Conservation (phyloP, 768 basidiomycete species). For the Leccinum truebloodii region DNA sequence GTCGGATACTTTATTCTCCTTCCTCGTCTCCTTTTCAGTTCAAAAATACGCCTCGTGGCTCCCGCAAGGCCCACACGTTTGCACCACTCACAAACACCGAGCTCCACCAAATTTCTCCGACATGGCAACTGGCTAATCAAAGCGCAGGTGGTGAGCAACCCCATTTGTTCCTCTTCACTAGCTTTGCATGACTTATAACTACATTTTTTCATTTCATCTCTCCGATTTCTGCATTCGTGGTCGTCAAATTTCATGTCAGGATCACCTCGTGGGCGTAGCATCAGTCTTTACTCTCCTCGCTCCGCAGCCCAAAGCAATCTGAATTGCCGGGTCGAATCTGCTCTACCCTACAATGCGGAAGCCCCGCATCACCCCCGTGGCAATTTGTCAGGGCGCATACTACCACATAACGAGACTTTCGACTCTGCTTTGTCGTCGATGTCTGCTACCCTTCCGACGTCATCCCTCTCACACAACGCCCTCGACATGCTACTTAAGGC, state of each 20-base stretch:
- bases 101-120: slow-evolving; percentile 30
- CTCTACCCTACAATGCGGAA: slow-evolving; percentile 35
- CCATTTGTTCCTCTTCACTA: slow-evolving; percentile 16
- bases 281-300: slow-evolving; percentile 34
- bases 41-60: slow-evolving; percentile 30
- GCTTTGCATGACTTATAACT: slow-evolving; percentile 19
- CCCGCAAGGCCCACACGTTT: slow-evolving; percentile 36
- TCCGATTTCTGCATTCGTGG: slow-evolving; percentile 20
- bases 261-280: slow-evolving; percentile 35
- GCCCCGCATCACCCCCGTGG: slow-evolving; percentile 32
- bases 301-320: slow-evolving; percentile 25
- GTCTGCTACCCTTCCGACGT: slow-evolving; percentile 30
- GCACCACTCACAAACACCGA: slow-evolving; percentile 34
- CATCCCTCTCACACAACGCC: slow-evolving; percentile 33
- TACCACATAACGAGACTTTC: slow-evolving; percentile 25
- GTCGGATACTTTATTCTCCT: slow-evolving; percentile 18
- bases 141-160: slow-evolving; percentile 30
- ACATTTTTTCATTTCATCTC: slow-evolving; percentile 22
- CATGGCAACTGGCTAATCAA: slow-evolving; percentile 27
- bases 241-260: slow-evolving; percentile 25
- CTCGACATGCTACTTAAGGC: slow-evolving; percentile 36
- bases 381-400: slow-evolving; percentile 22
- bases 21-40: slow-evolving; percentile 21
- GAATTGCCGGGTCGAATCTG: slow-evolving; percentile 20
- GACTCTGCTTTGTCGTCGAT: slow-evolving; percentile 25